phyloP scores from a whole-genome alignment of 1,284 basidiomycete genomes.

The Ceratobasidium sp. region DNA sequence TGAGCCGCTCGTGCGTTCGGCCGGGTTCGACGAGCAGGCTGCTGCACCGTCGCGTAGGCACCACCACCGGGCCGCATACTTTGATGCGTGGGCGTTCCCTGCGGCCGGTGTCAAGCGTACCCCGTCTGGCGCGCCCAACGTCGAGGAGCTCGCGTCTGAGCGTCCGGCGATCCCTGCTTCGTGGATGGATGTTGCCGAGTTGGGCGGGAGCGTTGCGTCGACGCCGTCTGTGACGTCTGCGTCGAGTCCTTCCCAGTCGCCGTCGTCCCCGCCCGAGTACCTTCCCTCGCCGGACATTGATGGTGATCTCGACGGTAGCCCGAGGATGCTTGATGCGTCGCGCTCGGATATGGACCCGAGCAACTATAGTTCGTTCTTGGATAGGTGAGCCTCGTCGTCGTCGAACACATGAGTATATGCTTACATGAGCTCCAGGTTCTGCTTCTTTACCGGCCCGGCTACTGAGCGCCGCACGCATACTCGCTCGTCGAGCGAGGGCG shows the following conservation, averaged over 20 bases:
- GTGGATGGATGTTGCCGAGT: conserved; percentile 47
- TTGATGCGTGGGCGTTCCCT: conserved; percentile 41
- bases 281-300: conserved; percentile 53
- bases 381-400: conserved; percentile 61
- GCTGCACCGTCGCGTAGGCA: not conserved
- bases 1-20: conserved; percentile 14
- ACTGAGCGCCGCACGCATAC: conserved; percentile 46
- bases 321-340: conserved; percentile 32
- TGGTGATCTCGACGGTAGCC: conserved; percentile 29
- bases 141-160: conserved; percentile 31
- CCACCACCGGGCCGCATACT: conserved; percentile 32
- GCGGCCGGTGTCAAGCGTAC: conserved; percentile 26
- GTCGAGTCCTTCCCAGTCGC: conserved; percentile 50
- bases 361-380: conserved; percentile 69
- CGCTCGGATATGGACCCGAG: conserved; percentile 48
- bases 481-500: conserved; percentile 16
- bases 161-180: conserved; percentile 44
- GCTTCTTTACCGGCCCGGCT: conserved; percentile 74
- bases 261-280: conserved; percentile 56
- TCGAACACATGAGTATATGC: conserved; percentile 33
- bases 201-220: conserved; percentile 63
- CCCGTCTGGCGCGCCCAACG: conserved; percentile 14
- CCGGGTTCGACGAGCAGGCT: conserved; percentile 30
- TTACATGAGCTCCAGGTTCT: conserved; percentile 63
- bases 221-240: conserved; percentile 62